These are phyloP conservation scores for Ceratocystis diversiconidia DNA, from an alignment of 2,329 filamentous ascomycete genomes.

Conservation along the genomic window DNA sequence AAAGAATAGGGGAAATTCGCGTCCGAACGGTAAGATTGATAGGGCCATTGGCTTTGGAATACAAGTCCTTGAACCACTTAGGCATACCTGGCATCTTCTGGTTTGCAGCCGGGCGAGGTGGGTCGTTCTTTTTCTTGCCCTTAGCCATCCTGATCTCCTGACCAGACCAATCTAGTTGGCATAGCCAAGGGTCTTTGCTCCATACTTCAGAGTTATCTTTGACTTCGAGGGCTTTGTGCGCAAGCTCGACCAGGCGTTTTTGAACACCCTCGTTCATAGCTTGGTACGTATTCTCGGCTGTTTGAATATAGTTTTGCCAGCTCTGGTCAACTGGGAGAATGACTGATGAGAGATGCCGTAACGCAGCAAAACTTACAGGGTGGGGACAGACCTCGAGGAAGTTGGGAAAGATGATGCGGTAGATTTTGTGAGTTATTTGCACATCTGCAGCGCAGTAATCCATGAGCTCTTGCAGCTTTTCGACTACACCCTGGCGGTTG, in stretches of 20 bases:
- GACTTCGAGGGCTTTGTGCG: conserved; percentile 61
- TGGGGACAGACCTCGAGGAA: conserved; percentile 87
- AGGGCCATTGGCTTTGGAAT: conserved; percentile 48
- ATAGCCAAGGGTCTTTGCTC: conserved; percentile 73
- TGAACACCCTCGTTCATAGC: conserved; percentile 63
- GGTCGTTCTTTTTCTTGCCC: conserved; percentile 73
- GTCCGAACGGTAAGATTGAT: conserved; percentile 77
- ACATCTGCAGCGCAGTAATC: conserved; percentile 96
- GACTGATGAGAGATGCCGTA: conserved; percentile 84
- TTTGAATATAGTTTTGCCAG: conserved; percentile 74
- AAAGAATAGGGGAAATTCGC: conserved; percentile 68
- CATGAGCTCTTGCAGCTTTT: conserved; percentile 65
- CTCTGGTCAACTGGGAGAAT: conserved; percentile 79
- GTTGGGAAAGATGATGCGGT: conserved; percentile 78
- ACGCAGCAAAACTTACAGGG: conserved; percentile 88
- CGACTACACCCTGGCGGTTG: conserved; percentile 54
- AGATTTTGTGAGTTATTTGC: conserved; percentile 83
- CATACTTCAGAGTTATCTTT: conserved; percentile 58
- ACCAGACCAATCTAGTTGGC: conserved; percentile 87
- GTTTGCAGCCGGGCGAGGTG: conserved; percentile 58
- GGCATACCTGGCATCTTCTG: conserved; percentile 95
- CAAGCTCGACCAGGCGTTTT: conserved; percentile 56
- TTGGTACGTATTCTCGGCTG: conserved; percentile 73
- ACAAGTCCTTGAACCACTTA: conserved; percentile 89
- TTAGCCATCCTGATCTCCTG: conserved; percentile 88